Base-by-base conservation (phyloP, 1,139 yeast species). In the Taphrina pruni region DNA sequence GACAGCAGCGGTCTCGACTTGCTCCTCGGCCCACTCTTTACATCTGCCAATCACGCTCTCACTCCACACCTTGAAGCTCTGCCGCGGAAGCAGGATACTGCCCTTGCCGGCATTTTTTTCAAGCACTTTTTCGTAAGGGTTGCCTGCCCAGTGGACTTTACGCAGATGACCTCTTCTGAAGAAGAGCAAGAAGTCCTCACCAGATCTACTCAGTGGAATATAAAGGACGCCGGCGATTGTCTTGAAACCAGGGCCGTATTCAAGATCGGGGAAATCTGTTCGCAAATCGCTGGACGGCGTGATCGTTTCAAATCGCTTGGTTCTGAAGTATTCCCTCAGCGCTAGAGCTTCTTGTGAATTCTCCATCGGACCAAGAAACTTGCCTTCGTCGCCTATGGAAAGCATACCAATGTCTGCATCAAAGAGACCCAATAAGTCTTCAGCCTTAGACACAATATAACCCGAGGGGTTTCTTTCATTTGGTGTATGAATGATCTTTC, bases 61-160 rank as follows among this genome's bases (percentile, higher is more conserved):
- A n/a, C 64, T 66, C 66, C 66, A 66, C 21, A 66, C 65, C 26
- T 60, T 58, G 50, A 66, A 66, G 36, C 66, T 60, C 26, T 66
- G 61, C n/a, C 69, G 69, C 8, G 69, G 69, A 11, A 55, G 55
- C n/a, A 66, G 61, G 11, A 54, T 41, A 46, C 50, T 35, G 20
- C 48, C 50, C 6, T 46, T 20, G 11, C 61, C 66, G 8, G 51
- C 21, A 21, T 60, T 60, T 45, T 50, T 57, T 32, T 57, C 69
- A 12, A 66, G n/a, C n/a, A 60, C 60, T 21, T 66, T 66, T 45
- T 66, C 69, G 46, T 66, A 60, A 11, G 69, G 69, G n/a, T 66
- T 66, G 6, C 69, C 69, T 5, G 69, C 69, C 69, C 69, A 66
- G 45, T 66, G 65, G 26, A 66, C 65, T 43, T 66, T 54, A 9